Evolutionary conservation across 1,284 basidiomycete species (phyloP), one percentile per base, ranked within the genome.

Genomic region (Porogramme epimiltina): DNA sequence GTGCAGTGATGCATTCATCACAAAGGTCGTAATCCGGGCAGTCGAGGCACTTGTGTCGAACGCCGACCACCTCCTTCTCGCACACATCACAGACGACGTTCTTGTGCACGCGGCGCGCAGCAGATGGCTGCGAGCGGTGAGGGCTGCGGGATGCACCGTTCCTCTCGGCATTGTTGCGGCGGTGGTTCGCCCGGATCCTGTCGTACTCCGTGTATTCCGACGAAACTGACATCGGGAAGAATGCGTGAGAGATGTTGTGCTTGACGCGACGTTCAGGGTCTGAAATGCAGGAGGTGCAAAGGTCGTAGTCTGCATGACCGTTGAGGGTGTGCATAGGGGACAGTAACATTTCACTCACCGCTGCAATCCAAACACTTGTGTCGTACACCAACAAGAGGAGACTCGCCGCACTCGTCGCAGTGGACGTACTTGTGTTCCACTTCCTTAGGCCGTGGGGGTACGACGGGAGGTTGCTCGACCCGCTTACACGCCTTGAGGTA

Each of bases 21-120:
- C 89, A 91, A 42, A 91, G 71, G 66, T 92, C 89, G 63, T 82
- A 91, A 66, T 91, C 88, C 45, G 76, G 72, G 65, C 88, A 91
- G 61, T 90, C 87, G 16, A 90, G 69, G 58, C 88, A 91, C 66
- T 90, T 91, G 67, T 88, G 82, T 40, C 89, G 78, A 50, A 81
- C 65, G 15, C 88, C 89, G 45, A 79, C 71, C 28, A 90, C 72
- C 4, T 69, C 76, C 9, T 69, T 59, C 4, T 75, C 61, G 66
- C 89, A 91, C 11, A 60, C 61, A 65, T 91, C 85, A 62, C 86
- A 89, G n/a, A 74, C 42, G n/a, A 87, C 69, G 42, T 78, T 77
- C 26, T 54, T 57, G 55, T 78, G 76, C 15, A 73, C 63, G 2
- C 54, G 59, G 15, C 28, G 57, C n/a, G n/a, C n/a, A 11, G 44